Conservation (phyloP, 768 basidiomycete genomes). For the Suillus variegatus region DNA sequence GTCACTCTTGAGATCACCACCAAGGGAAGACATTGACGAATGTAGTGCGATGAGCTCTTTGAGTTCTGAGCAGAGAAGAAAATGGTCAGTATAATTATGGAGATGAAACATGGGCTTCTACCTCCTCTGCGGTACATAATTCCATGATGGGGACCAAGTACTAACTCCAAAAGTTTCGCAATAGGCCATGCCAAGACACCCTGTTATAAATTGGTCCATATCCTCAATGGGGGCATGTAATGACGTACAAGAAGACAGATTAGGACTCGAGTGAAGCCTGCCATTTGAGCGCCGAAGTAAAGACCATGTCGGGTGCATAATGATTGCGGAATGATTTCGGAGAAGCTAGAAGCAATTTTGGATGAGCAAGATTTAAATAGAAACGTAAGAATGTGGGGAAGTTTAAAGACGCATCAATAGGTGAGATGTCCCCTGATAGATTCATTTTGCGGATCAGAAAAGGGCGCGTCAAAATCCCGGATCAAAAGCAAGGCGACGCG, state of each 20-base stretch:
- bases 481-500: not conserved
- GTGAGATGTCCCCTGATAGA: not conserved
- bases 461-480: not conserved
- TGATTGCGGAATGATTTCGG: slow-evolving; percentile 92
- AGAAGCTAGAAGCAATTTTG: slow-evolving; percentile 52
- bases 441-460: not conserved
- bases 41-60: slow-evolving; percentile 93
- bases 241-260: slow-evolving; percentile 66
- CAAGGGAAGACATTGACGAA: slow-evolving; percentile 65
- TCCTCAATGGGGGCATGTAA: not conserved
- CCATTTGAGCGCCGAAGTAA: slow-evolving; percentile 88
- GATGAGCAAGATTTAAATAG: not conserved
- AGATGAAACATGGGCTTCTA: slow-evolving; percentile 13
- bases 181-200: slow-evolving; percentile 82
- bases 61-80: slow-evolving; percentile 48
- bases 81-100: not conserved
- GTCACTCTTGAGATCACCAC: slow-evolving; percentile 84
- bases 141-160: slow-evolving; percentile 82
- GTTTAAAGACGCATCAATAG: not conserved
- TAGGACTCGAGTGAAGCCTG: slow-evolving; percentile 61
- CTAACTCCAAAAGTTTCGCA: slow-evolving; percentile 77
- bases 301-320: slow-evolving; percentile 91
- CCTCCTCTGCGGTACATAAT: slow-evolving; percentile 85
- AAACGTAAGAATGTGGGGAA: not conserved
- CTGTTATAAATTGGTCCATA: slow-evolving; percentile 35